Conservation (phyloP, 73 alveolate genomes). For the Effrenium voratum region DNA sequence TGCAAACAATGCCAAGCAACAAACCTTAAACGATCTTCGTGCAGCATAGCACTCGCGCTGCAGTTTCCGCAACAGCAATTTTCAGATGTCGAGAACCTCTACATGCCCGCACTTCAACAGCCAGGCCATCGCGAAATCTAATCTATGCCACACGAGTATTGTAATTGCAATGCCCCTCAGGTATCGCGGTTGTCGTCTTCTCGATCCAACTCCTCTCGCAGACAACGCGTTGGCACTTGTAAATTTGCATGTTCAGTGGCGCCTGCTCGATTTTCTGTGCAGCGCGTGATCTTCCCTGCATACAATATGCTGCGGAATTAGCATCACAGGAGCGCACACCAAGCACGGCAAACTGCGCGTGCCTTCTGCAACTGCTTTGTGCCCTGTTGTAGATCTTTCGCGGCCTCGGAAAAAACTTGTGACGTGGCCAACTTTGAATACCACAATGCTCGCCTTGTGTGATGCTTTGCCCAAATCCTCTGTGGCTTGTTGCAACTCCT, state of each 20-base stretch:
- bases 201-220: slow-evolving; percentile 44
- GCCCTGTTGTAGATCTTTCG: slow-evolving; percentile 52
- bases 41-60: too few relatives aligned
- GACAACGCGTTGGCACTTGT: background rate
- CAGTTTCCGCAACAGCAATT: too few relatives aligned
- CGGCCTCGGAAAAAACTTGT: too few relatives aligned
- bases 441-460: slow-evolving; percentile 29
- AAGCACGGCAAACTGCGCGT: background rate
- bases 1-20: background rate
- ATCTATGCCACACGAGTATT: background rate
- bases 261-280: slow-evolving; percentile 61
- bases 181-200: slow-evolving; percentile 58
- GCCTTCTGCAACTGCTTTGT: slow-evolving; percentile 66
- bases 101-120: too few relatives aligned
- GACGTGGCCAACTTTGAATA: background rate
- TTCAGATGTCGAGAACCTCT: too few relatives aligned
- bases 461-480: slow-evolving; percentile 88
- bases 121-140: background rate
- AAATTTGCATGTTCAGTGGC: background rate
- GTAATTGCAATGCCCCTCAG: background rate
- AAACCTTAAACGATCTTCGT: too few relatives aligned
- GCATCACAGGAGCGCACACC: background rate
- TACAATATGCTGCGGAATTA: background rate
- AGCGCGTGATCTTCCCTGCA: slow-evolving; percentile 56
- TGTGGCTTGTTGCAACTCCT: slow-evolving; percentile 82